phyloP scores from a whole-genome alignment of 495 filamentous ascomycete genomes.

The Acidomyces sp. region DNA sequence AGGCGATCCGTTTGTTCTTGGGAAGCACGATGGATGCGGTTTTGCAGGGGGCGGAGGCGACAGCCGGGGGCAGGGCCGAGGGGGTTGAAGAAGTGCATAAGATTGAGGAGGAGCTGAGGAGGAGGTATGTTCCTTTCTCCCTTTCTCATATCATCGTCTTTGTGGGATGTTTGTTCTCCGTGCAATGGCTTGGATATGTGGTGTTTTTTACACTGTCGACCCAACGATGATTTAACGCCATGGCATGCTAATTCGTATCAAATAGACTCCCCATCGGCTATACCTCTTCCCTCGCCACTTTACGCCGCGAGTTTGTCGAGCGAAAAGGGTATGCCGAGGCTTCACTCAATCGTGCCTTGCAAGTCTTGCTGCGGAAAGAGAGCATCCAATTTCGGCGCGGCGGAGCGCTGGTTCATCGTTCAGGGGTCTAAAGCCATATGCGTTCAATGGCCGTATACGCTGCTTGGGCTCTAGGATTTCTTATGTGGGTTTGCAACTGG shows the following conservation, averaged over 20 bases:
- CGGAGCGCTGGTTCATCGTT: slow-evolving; percentile 77
- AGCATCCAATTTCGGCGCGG: slow-evolving; percentile 85
- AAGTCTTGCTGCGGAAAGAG: slow-evolving; percentile 75
- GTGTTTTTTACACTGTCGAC: too few relatives aligned
- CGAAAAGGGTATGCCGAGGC: slow-evolving; percentile 76
- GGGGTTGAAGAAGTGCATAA: slow-evolving; percentile 77
- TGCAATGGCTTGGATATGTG: too few relatives aligned
- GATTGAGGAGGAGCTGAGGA: slow-evolving; percentile 81
- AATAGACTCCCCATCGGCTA: slow-evolving; percentile 76
- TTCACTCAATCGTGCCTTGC: slow-evolving; percentile 67
- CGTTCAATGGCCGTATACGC: too few relatives aligned
- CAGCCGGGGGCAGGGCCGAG: slow-evolving; percentile 56
- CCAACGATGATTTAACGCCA: not conserved
- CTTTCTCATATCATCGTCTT: not conserved
- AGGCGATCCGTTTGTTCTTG: slow-evolving; percentile 94
- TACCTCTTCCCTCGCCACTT: slow-evolving; percentile 76
- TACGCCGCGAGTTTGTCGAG: slow-evolving; percentile 83
- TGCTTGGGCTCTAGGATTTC: too few relatives aligned
- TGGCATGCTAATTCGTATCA: slow-evolving; percentile 3
- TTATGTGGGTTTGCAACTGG: too few relatives aligned
- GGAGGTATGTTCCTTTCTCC: slow-evolving; percentile 27
- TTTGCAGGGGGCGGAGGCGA: slow-evolving; percentile 61
- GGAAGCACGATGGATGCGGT: slow-evolving; percentile 97
- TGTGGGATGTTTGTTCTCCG: too few relatives aligned
- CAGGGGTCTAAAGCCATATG: slow-evolving; percentile 42